Evolutionary conservation across 2,329 filamentous ascomycete genomes (phyloP).

Genomic region (Lasiodiplodia sp.): DNA sequence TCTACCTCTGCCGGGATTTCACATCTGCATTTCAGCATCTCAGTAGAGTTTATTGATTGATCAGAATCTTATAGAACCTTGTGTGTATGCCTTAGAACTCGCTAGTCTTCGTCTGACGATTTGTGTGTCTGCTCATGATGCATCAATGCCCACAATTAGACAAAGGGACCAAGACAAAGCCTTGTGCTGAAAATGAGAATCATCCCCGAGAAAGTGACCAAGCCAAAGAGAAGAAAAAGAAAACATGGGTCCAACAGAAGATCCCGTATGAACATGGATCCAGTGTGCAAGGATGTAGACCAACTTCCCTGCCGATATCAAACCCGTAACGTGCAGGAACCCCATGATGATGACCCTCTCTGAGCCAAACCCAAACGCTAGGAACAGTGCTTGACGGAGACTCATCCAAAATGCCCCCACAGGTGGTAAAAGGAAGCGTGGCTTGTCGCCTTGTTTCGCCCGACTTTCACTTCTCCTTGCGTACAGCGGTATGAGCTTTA

Average conservation of each 20-base stretch:
- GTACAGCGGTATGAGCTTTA: background rate
- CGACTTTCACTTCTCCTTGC: background rate
- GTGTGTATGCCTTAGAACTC: too few species aligned
- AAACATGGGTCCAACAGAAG: background rate
- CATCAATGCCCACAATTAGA: background rate
- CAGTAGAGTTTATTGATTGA: too few species aligned
- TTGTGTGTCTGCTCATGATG: too few species aligned
- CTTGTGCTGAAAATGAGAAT: background rate
- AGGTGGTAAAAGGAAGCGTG: background rate
- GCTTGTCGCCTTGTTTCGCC: background rate
- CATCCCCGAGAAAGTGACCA: background rate
- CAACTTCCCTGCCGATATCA: background rate
- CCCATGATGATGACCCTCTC: background rate
- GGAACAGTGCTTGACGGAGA: background rate
- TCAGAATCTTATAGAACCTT: too few species aligned
- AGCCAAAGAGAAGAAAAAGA: background rate
- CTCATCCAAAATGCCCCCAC: background rate
- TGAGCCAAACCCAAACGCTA: background rate
- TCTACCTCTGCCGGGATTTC: too few species aligned
- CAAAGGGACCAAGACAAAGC: background rate
- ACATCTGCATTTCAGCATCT: too few species aligned
- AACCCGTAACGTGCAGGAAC: background rate
- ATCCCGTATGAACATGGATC: background rate
- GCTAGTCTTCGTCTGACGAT: too few species aligned
- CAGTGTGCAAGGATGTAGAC: background rate